Evolutionary conservation across 139 green algal species (phyloP).

Genomic region (Coelastrella sp.): DNA sequence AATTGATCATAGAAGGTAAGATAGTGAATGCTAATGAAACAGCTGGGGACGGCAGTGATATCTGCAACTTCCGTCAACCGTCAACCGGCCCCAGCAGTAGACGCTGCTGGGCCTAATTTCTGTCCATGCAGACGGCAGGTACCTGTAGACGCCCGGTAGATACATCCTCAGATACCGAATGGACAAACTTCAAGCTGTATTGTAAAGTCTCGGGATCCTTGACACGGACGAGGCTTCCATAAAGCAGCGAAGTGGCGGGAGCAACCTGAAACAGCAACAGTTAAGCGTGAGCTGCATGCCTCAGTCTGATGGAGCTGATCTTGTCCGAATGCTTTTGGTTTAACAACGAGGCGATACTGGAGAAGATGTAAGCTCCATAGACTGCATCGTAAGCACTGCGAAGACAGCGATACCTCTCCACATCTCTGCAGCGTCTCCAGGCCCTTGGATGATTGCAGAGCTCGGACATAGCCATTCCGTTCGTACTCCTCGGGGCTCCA

Average conservation of each 20-base stretch:
- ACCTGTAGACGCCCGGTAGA: conserved; percentile 2
- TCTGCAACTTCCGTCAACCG: too few species aligned
- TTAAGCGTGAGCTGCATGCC: too few species aligned
- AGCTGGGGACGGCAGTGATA: too few species aligned
- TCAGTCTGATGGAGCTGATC: not conserved
- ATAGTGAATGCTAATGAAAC: too few species aligned
- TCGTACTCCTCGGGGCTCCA: not conserved
- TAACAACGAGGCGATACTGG: too few species aligned
- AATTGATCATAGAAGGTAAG: too few species aligned
- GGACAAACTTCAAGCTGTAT: not conserved
- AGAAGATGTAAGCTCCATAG: too few species aligned
- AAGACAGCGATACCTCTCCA: not conserved
- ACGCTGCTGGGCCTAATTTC: too few species aligned
- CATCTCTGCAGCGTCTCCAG: not conserved
- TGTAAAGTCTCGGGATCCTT: not conserved
- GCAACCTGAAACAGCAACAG: not conserved
- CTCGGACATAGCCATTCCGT: not conserved
- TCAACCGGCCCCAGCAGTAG: too few species aligned
- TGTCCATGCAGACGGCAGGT: too few species aligned
- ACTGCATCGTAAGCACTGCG: not conserved
- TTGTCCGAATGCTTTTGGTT: not conserved
- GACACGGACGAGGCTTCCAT: not conserved
- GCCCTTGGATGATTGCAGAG: conserved; percentile 10
- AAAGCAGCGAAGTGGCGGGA: not conserved
- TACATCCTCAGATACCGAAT: not conserved